Conservation (phyloP, 257 asterid species). For the Galeopsis tetrahit region DNA sequence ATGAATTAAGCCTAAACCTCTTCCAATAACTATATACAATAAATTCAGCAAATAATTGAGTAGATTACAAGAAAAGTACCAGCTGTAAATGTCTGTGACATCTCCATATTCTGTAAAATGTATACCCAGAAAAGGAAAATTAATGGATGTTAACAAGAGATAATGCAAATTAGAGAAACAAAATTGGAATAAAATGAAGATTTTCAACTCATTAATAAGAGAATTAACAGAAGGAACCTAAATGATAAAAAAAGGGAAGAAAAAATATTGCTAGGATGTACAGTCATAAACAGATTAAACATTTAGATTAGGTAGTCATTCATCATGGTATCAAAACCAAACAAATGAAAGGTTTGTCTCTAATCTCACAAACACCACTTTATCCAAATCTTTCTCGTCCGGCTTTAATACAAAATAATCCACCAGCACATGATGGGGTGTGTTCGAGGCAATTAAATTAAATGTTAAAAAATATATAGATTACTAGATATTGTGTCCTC, state of each 20-base stretch:
- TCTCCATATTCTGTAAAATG: conserved; percentile 86
- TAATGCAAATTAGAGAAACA: conserved; percentile 10
- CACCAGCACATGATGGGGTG: conserved; percentile 7
- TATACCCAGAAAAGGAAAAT: conserved; percentile 28
- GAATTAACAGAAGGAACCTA: conserved; percentile 15
- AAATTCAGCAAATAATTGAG: conserved; percentile 21
- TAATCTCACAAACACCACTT: background rate
- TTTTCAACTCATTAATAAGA: background rate
- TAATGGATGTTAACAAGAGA: conserved; percentile 24
- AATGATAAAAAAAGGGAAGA: background rate
- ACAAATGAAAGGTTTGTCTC: background rate
- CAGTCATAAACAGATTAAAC: background rate
- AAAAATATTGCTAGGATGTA: background rate
- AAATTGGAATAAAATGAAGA: background rate
- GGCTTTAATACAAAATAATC: conserved; percentile 3
- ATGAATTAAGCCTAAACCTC: conserved; percentile 5
- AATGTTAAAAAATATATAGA: background rate
- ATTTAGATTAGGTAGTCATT: background rate
- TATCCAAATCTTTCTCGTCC: background rate
- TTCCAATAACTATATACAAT: background rate
- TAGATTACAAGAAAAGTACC: conserved; percentile 54
- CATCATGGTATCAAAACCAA: background rate
- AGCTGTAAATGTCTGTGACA: conserved; percentile 87
- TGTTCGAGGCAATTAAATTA: background rate
- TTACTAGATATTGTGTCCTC: background rate